Percentiles rank a stretch among this genome's conserved stretches.
Evolutionary conservation across 768 basidiomycete species (phyloP).

Genomic region (Lactarius hatsudake): DNA sequence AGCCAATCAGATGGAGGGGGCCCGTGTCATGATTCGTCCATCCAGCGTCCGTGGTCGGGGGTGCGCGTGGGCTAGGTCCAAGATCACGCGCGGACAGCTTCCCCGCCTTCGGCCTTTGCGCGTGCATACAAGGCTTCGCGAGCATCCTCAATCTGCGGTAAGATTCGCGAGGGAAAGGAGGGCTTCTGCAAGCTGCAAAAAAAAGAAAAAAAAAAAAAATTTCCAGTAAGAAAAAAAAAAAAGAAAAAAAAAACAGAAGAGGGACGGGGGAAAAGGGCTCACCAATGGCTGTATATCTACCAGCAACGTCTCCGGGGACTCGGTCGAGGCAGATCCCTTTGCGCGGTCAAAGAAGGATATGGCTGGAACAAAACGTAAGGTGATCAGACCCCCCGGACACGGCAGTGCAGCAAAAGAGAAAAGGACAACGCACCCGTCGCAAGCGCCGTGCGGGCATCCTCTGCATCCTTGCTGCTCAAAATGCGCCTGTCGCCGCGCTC

Average conservation of each 20-base stretch:
- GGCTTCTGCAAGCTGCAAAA: slow-evolving; percentile 49
- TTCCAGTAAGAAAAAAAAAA: background rate
- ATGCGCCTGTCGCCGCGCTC: slow-evolving; percentile 44
- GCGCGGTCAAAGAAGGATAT: slow-evolving; percentile 37
- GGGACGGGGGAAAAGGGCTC: background rate
- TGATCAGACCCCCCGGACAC: slow-evolving; percentile 26
- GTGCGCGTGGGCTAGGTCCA: slow-evolving; percentile 1
- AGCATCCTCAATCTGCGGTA: slow-evolving; percentile 43
- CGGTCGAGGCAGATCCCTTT: slow-evolving; percentile 29
- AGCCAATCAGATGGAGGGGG: background rate
- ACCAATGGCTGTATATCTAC: slow-evolving; percentile 29
- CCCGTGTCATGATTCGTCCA: slow-evolving; percentile 27
- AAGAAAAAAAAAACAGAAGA: background rate
- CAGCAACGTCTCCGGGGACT: slow-evolving; percentile 11
- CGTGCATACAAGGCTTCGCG: slow-evolving; percentile 52
- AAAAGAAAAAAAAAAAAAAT: background rate
- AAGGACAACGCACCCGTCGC: slow-evolving; percentile 38
- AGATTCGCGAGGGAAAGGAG: slow-evolving; percentile 59
- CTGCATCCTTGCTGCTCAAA: slow-evolving; percentile 47
- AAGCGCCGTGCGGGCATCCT: slow-evolving; percentile 54
- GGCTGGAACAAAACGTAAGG: slow-evolving; percentile 19
- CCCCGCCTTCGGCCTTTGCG: slow-evolving; percentile 49
- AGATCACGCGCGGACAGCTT: slow-evolving; percentile 36
- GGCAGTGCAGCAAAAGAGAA: slow-evolving; percentile 25
- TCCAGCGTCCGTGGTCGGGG: slow-evolving; percentile 7